These are phyloP conservation scores for Pleodorina starrii DNA, from an alignment of 139 green algal genomes.

Conservation along the genomic window DNA sequence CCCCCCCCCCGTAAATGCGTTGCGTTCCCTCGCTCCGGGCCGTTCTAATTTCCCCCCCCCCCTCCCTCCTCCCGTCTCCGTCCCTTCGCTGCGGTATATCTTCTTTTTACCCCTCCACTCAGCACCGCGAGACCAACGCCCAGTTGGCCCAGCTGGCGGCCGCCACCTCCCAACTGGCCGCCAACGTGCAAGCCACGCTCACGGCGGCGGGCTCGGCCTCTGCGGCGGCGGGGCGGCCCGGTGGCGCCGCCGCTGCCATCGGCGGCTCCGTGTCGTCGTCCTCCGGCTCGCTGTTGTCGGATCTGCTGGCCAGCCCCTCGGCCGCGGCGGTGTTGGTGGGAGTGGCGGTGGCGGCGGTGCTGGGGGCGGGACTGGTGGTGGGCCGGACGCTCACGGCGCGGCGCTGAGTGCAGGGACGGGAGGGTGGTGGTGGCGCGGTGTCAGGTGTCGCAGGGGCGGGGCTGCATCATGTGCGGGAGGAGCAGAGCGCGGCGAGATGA, in stretches of 20 bases:
- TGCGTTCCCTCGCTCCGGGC: no score
- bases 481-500: no score
- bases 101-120: background rate
- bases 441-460: no score
- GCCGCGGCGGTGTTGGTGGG: background rate
- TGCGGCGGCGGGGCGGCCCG: background rate
- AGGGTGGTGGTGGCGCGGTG: no score
- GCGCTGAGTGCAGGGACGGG: background rate
- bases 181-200: background rate
- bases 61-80: no score
- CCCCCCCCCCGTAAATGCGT: no score
- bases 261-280: no score
- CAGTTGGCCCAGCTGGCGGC: conserved; percentile 35
- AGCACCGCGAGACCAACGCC: conserved; percentile 45
- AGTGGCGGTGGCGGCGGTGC: background rate
- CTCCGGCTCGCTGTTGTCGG: background rate
- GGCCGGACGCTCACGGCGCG: background rate
- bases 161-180: conserved; percentile 41
- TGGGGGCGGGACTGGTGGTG: background rate
- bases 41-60: no score
- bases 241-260: no score
- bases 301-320: background rate
- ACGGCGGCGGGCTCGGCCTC: background rate
- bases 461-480: no score
- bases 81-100: no score